A percentile compares a stretch with the other conserved stretches of the same genome.
phyloP scores from a whole-genome alignment of 1,284 basidiomycete genomes.

The Irpex sp. region DNA sequence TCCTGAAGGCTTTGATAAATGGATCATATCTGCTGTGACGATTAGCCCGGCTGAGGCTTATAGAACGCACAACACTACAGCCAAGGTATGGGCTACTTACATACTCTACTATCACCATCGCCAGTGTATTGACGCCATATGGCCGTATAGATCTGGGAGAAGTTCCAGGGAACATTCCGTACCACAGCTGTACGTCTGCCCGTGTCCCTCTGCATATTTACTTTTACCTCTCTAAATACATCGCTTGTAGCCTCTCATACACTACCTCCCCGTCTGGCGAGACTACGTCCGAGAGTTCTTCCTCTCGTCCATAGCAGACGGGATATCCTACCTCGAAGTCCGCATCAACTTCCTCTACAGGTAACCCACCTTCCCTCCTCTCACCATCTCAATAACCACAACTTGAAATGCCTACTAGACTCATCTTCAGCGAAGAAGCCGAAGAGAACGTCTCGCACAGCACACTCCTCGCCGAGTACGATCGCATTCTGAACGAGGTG shows the following conservation, averaged over 20 bases:
- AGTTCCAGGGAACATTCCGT: slow-evolving; percentile 53
- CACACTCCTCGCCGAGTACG: slow-evolving; percentile 59
- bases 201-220: background rate
- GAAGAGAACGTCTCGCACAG: slow-evolving; percentile 53
- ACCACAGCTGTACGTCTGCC: slow-evolving; percentile 38
- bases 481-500: slow-evolving; percentile 51
- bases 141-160: slow-evolving; percentile 62
- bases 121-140: background rate
- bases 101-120: background rate
- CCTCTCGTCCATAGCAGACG: slow-evolving; percentile 61
- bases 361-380: slow-evolving; percentile 13
- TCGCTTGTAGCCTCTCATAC: slow-evolving; percentile 43
- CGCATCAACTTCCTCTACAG: slow-evolving; percentile 64
- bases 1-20: slow-evolving; percentile 60
- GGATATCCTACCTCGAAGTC: slow-evolving; percentile 70
- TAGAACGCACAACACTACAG: slow-evolving; percentile 61
- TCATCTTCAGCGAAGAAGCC: slow-evolving; percentile 56
- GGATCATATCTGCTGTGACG: slow-evolving; percentile 54
- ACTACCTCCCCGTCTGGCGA: slow-evolving; percentile 52
- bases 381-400: background rate
- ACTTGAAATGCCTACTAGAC: slow-evolving; percentile 16
- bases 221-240: background rate
- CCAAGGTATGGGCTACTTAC: slow-evolving; percentile 40
- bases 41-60: slow-evolving; percentile 71
- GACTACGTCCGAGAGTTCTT: slow-evolving; percentile 65